Base-by-base conservation (phyloP, 2,329 filamentous ascomycete genomes). In the Colletotrichum lentis region DNA sequence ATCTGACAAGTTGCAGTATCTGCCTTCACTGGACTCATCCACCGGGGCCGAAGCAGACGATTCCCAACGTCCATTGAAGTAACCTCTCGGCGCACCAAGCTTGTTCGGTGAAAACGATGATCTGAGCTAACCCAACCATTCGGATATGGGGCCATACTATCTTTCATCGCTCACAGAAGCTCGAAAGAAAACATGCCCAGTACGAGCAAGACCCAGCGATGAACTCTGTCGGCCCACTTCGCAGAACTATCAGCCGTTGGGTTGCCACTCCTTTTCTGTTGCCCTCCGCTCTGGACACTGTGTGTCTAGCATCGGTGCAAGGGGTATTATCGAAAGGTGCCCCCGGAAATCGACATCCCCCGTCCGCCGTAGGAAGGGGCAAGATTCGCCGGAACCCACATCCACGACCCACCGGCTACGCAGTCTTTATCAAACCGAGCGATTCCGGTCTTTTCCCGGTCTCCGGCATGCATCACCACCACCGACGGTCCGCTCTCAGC, bases 371-470 rank as follows among this genome's bases (percentile, higher is more conserved):
- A 56, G 49, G 39, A 50, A 65, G 46, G 65, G 54, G 41, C 18
- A 56, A 50, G 50, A 55, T 52, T 60, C 62, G 49, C 62, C 50
- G 43, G 55, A n/a, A 54, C 56, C n/a, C 35, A 22, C 55, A 59
- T 53, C 27, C 6, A 53, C 16, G 43, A 8, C 27, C 43, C 39
- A 50, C 54, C 49, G 37, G 35, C 47, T 7, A 41, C 24, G 16
- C 5, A 20, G 43, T 62, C 50, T 53, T 37, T 37, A 22, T 62
- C 65, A 62, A 68, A 68, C 62, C 62, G 65, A 68, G 65, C 54
- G 60, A 56, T 56, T 65, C 50, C 65, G 60, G 44, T 8, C 52
- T 50, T 55, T 39, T 63, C 49, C 58, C 62, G 41, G 24, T 46
- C 24, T 50, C 35, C 37, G 56, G 50, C 12, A 18, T 44, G 39